Conservation (phyloP, 768 basidiomycete species). For the Pholiota molesta region DNA sequence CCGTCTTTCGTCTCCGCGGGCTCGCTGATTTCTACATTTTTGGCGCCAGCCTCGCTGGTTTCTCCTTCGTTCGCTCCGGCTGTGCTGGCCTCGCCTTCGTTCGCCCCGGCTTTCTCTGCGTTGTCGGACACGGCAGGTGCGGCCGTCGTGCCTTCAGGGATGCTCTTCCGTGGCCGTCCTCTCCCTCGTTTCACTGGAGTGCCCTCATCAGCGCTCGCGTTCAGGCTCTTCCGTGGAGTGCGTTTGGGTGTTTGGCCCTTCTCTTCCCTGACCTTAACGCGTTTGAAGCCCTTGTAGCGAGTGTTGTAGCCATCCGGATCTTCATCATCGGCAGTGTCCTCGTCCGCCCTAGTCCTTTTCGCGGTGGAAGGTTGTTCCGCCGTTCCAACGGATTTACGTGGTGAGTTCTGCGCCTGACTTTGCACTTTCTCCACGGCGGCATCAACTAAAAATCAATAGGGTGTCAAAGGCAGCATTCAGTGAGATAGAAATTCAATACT, state of each 20-base stretch:
- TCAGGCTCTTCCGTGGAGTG: constrained; percentile 8
- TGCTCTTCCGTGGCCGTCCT: constrained; percentile 14
- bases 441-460: constrained; percentile 14
- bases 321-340: constrained; percentile 6
- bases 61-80: neutral
- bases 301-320: constrained; percentile 26
- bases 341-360: constrained; percentile 9
- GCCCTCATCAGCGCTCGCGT: neutral
- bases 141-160: neutral
- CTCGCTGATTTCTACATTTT: neutral
- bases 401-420: neutral
- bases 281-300: constrained; percentile 29
- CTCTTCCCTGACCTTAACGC: constrained; percentile 24
- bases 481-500: constrained; percentile 8
- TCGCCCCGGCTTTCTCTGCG: neutral
- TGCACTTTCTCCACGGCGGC: constrained; percentile 14
- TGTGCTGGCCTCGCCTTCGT: neutral
- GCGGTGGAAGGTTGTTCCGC: constrained; percentile 8
- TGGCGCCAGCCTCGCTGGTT: neutral
- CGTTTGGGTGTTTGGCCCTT: neutral
- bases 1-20: neutral
- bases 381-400: constrained; percentile 3
- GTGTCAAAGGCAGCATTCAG: neutral
- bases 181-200: constrained; percentile 7
- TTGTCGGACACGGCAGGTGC: neutral